Conservation (phyloP, 805 yeast species). For the Pichia ethanolica region DNA sequence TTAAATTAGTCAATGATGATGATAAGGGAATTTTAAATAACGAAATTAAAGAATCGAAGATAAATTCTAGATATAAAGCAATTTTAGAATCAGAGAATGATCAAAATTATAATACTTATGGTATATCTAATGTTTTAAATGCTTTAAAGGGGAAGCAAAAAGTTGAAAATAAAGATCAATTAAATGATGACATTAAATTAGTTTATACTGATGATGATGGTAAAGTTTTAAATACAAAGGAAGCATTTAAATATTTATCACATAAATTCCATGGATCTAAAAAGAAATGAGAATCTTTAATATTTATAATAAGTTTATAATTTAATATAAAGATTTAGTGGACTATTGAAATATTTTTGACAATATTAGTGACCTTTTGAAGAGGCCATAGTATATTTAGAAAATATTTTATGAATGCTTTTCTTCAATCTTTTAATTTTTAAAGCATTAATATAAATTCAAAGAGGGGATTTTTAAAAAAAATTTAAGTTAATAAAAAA, state of each 20-base stretch:
- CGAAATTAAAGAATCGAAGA: slow-evolving; percentile 24
- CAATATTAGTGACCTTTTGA: background rate
- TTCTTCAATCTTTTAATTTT: too few species aligned
- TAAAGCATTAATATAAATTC: too few species aligned
- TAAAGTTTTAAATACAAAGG: slow-evolving; percentile 47
- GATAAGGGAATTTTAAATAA: too few species aligned
- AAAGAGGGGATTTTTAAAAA: too few species aligned
- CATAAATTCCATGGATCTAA: slow-evolving; percentile 67
- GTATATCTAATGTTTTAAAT: slow-evolving; percentile 4
- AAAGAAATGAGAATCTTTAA: slow-evolving; percentile 6
- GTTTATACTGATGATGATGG: slow-evolving; percentile 63
- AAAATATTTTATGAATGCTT: too few species aligned
- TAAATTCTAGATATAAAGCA: slow-evolving; percentile 17
- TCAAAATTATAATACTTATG: slow-evolving; percentile 1
- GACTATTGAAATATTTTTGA: too few species aligned
- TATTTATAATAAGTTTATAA: background rate
- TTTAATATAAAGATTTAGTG: too few species aligned
- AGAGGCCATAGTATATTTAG: too few species aligned
- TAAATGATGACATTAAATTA: slow-evolving; percentile 34
- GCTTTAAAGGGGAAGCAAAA: background rate
- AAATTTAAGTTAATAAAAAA: too few species aligned
- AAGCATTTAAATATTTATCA: slow-evolving; percentile 71
- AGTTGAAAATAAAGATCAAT: background rate
- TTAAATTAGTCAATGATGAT: background rate
- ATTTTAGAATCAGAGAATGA: slow-evolving; percentile 2